phyloP scores from a whole-genome alignment of 345 rosid genomes.

The Eucalyptus sp. region DNA sequence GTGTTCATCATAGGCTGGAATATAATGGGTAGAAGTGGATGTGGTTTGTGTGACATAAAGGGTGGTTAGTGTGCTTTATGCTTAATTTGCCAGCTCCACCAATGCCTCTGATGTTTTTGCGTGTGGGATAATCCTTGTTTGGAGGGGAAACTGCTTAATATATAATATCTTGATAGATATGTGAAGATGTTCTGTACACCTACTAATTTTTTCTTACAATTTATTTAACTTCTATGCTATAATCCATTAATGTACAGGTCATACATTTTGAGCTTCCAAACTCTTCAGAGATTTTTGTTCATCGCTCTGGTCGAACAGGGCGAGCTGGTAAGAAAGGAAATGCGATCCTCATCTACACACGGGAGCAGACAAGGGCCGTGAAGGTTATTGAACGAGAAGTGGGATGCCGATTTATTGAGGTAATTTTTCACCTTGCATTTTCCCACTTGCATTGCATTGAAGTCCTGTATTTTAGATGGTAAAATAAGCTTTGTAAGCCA shows the following conservation, averaged over 20 bases:
- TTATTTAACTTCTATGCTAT: not conserved
- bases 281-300: slow-evolving; percentile 84
- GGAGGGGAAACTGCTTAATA: not conserved
- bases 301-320: slow-evolving; percentile 98
- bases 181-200: not conserved
- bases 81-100: not conserved
- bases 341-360: slow-evolving; percentile 72
- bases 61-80: not conserved
- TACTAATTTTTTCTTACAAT: not conserved
- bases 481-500: not conserved
- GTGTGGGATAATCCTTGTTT: not conserved
- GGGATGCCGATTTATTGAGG: slow-evolving; percentile 89
- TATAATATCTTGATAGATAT: not conserved
- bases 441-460: not conserved
- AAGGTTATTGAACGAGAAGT: slow-evolving; percentile 68
- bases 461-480: not conserved
- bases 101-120: not conserved
- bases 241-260: slow-evolving; percentile 17
- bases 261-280: slow-evolving; percentile 95
- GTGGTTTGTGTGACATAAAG: not conserved
- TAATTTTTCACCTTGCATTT: slow-evolving; percentile 1
- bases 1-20: not conserved
- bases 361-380: slow-evolving; percentile 56
- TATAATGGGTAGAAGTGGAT: not conserved
- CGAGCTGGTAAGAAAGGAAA: slow-evolving; percentile 99